These are phyloP conservation scores for Plasmopara muralis DNA, from an alignment of 352 stramenopile genomes.

Conservation along the genomic window DNA sequence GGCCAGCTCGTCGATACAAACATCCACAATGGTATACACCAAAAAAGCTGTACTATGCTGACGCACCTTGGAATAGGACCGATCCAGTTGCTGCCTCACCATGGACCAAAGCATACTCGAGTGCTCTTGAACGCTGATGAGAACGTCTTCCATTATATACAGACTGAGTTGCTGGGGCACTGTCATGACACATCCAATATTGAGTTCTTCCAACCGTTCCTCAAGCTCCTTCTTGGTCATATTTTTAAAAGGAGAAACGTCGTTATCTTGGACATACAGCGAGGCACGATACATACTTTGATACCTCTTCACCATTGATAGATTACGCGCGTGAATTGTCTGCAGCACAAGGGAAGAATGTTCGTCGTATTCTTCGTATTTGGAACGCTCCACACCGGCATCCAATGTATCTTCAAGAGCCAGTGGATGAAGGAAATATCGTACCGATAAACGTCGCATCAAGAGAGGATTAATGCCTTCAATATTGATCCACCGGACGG, in stretches of 20 bases:
- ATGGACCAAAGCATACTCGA: constrained; percentile 42
- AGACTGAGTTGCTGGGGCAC: constrained; percentile 69
- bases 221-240: constrained; percentile 67
- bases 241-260: constrained; percentile 43
- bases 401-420: constrained; percentile 80
- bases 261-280: constrained; percentile 47
- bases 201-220: constrained; percentile 45
- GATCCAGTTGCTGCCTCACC: constrained; percentile 58
- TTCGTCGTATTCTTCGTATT: constrained; percentile 84
- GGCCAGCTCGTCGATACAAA: constrained; percentile 70
- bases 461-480: constrained; percentile 54
- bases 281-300: constrained; percentile 70
- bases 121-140: constrained; percentile 66
- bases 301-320: constrained; percentile 51
- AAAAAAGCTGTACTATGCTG: constrained; percentile 69
- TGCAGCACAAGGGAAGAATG: constrained; percentile 73
- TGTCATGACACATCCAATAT: constrained; percentile 60
- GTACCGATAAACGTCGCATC: constrained; percentile 69
- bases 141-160: constrained; percentile 62
- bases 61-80: constrained; percentile 76
- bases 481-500: constrained; percentile 79
- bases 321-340: constrained; percentile 46
- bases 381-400: constrained; percentile 66
- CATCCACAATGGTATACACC: constrained; percentile 75
- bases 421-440: constrained; percentile 80